These are phyloP conservation scores for Tilletia setariae DNA, from an alignment of 1,284 basidiomycete species.

Conservation along the genomic window DNA sequence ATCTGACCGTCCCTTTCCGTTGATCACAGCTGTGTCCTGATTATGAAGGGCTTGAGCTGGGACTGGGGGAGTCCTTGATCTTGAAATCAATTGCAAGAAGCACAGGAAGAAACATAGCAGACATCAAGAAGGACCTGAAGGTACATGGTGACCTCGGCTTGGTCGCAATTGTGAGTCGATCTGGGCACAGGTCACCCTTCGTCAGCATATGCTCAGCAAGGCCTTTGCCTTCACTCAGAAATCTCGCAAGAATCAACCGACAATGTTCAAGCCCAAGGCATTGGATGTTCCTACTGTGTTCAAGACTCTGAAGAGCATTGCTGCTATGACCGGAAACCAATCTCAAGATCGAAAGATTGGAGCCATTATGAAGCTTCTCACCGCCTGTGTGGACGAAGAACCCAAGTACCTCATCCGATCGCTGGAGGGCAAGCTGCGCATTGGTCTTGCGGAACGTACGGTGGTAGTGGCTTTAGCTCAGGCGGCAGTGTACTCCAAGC, in stretches of 20 bases:
- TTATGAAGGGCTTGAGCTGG: slow-evolving; percentile 91
- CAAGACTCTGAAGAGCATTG: slow-evolving; percentile 38
- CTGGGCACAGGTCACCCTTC: not conserved
- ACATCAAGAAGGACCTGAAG: slow-evolving; percentile 88
- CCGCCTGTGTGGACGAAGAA: slow-evolving; percentile 79
- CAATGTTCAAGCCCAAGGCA: slow-evolving; percentile 88
- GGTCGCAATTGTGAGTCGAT: slow-evolving; percentile 76
- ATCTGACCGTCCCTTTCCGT: too few relatives aligned
- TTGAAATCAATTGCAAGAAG: slow-evolving; percentile 94
- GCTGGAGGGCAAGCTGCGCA: slow-evolving; percentile 93
- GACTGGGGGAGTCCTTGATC: slow-evolving; percentile 90
- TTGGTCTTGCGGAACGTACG: slow-evolving; percentile 92
- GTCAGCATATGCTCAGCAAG: not conserved
- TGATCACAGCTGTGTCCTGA: slow-evolving; percentile 78
- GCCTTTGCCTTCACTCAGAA: slow-evolving; percentile 60
- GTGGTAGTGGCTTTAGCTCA: slow-evolving; percentile 55
- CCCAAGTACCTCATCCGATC: slow-evolving; percentile 96
- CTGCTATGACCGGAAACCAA: slow-evolving; percentile 72
- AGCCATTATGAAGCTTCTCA: slow-evolving; percentile 89
- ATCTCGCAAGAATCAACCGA: slow-evolving; percentile 89
- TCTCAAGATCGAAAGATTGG: slow-evolving; percentile 71
- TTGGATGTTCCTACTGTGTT: slow-evolving; percentile 78
- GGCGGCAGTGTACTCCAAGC: slow-evolving; percentile 37
- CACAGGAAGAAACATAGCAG: slow-evolving; percentile 76
- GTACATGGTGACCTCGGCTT: slow-evolving; percentile 91